Evolutionary conservation across 352 stramenopile species (phyloP), one percentile per base, ranked within the genome.

Genomic region (Peronospora destructor): DNA sequence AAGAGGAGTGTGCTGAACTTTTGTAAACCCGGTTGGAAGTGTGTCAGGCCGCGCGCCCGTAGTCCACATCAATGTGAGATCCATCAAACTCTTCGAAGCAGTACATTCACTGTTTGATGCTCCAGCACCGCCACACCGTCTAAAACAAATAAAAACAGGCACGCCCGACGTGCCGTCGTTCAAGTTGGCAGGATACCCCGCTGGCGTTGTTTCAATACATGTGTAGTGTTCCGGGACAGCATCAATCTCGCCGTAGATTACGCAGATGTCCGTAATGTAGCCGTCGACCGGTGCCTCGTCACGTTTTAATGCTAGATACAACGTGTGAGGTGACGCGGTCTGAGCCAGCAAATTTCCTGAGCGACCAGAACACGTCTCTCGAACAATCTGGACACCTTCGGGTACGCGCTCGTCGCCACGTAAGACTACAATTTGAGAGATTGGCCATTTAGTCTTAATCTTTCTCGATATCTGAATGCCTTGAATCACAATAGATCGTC

Each of bases 221-320:
- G 56, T 84, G 38, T 87, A 94, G 21, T 72, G 56, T 12, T 94
- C 84, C 9, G 84, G 84, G 4, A 93, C 59, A 12, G 76, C 71
- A 46, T 94, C 84, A 28, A 94, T 91, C 30, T 91, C 84, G 2
- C 79, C 80, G 40, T 93, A 94, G 28, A 94, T 85, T 6, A 94
- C 78, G 26, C 71, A 88, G 13, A 94, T 53, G 13, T 94, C 84
- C 26, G 63, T 78, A 19, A 92, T 60, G 30, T 79, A 89, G 0
- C 69, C 75, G 10, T 67, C 45, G 2, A 29, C 45, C 19, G 78
- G 73, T 7, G 43, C 47, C 28, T 80, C 70, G 34, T 87, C 79
- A 2, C 84, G 73, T 35, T 82, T 84, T 6, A 92, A 71, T 14
- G 71, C 81, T 17, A 94, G 21, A 43, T 88, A 91, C 21, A 94